Evolutionary conservation across 768 basidiomycete genomes (phyloP).

Genomic region (Podaxis sp.): DNA sequence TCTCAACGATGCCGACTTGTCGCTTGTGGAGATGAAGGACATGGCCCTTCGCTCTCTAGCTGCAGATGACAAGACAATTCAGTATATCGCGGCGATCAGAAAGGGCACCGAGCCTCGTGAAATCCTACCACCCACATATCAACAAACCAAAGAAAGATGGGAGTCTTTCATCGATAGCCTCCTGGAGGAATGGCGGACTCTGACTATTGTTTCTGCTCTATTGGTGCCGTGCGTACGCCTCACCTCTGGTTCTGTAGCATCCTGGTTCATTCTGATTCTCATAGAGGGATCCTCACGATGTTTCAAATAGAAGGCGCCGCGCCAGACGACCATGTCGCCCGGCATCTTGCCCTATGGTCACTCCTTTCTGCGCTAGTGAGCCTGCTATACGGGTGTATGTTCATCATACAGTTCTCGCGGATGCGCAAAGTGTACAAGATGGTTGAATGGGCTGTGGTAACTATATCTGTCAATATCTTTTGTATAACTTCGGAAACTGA

Average conservation of each 20-base stretch:
- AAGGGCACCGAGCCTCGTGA: not conserved
- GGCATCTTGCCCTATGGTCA: slow-evolving; percentile 55
- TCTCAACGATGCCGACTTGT: slow-evolving; percentile 60
- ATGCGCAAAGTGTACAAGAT: slow-evolving; percentile 65
- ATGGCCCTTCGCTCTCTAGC: slow-evolving; percentile 34
- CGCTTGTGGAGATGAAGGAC: slow-evolving; percentile 51
- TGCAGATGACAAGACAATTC: not conserved
- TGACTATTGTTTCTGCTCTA: slow-evolving; percentile 29
- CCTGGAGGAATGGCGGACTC: slow-evolving; percentile 29
- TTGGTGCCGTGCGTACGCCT: slow-evolving; percentile 23
- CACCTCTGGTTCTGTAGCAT: not conserved
- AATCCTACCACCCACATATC: slow-evolving; percentile 14
- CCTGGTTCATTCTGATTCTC: not conserved
- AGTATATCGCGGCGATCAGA: slow-evolving; percentile 13
- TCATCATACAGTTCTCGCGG: slow-evolving; percentile 57
- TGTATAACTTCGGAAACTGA: slow-evolving; percentile 27
- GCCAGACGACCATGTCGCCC: slow-evolving; percentile 45
- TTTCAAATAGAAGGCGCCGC: slow-evolving; percentile 37
- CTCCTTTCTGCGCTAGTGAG: slow-evolving; percentile 59
- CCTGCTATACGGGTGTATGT: slow-evolving; percentile 58
- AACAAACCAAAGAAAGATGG: slow-evolving; percentile 23
- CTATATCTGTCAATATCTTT: not conserved
- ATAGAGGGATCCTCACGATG: slow-evolving; percentile 30
- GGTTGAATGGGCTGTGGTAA: slow-evolving; percentile 57
- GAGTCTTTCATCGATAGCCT: slow-evolving; percentile 27